Base-by-base conservation (phyloP, 2,329 filamentous ascomycete species). In the Onygena corvina region DNA sequence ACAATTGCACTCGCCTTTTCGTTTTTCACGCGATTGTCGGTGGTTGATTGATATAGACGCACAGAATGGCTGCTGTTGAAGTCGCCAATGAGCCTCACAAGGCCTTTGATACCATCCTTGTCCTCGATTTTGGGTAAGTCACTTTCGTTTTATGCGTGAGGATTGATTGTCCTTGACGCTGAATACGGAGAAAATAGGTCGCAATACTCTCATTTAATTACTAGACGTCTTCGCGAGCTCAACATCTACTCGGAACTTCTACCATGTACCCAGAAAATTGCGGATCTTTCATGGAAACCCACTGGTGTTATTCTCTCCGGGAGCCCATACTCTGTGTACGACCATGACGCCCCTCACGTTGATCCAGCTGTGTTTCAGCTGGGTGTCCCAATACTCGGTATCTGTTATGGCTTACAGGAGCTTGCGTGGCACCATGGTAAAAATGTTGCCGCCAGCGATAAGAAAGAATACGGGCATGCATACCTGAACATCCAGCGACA, bases 191-290 rank as follows among this genome's bases (percentile, higher is more conserved):
- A 16, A 40, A 23, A 45, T 29, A 53, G 52, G 16, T 52, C 50
- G 16, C 50, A 52, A 36, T 51, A 51, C 30, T 48, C 49, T 35
- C 49, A 51, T 47, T 30, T 52, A 18, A 52, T 52, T 27, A 52
- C 44, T 23, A 21, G 50, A 35, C 40, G 50, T 14, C 36, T 47
- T 34, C 25, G 87, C 58, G 79, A 84, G 58, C 76, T 93, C 67
- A 83, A 83, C 70, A 77, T 93, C 64, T 94, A 85, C 72, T 80
- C 80, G 53, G 88, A 94, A 71, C 84, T 94, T 81, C 79, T 93
- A 36, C 85, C 85, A 18, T 94, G 88, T 50, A 93, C 83, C 40
- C 81, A 84, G 60, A 90, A 90, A 72, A 68, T 93, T 18, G 71
- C 77, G 4, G 85, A 92, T 50, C 75, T 94, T 29, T 64, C 73